Evolutionary conservation across 768 basidiomycete species (phyloP).

Genomic region (Rhodosporidiobolus sp.): DNA sequence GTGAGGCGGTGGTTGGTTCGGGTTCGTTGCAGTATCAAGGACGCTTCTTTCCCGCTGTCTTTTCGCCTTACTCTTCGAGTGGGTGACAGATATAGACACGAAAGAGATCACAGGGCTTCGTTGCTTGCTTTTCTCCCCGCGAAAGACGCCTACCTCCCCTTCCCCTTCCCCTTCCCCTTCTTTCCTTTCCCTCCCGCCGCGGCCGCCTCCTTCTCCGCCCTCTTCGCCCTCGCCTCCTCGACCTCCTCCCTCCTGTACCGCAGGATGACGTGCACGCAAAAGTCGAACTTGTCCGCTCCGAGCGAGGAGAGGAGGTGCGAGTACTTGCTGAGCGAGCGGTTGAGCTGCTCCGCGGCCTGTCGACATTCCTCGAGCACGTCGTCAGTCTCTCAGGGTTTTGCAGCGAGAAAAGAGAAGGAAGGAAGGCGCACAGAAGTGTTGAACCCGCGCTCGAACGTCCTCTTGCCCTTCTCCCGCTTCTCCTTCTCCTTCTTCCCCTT

Average conservation of each 20-base stretch:
- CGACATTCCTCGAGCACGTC: neutral
- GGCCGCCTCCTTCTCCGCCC: neutral
- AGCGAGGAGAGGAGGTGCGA: conserved; percentile 9
- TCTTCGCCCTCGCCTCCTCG: neutral
- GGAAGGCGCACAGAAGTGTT: conserved; percentile 23
- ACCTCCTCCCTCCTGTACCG: neutral
- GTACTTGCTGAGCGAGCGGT: conserved; percentile 17
- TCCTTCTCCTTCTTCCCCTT: neutral
- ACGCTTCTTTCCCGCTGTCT: too few species aligned
- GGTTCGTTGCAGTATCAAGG: too few species aligned
- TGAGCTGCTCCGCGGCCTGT: conserved; percentile 37
- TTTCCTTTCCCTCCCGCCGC: neutral
- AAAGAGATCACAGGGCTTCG: too few species aligned
- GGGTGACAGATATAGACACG: too few species aligned
- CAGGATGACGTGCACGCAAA: conserved; percentile 19
- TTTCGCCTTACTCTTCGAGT: too few species aligned
- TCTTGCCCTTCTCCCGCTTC: neutral
- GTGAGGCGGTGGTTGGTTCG: too few species aligned
- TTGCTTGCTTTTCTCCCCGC: too few species aligned
- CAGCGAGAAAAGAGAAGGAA: too few species aligned
- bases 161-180: too few species aligned
- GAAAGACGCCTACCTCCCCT: too few species aligned
- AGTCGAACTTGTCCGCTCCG: conserved; percentile 29
- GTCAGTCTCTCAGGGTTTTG: neutral
- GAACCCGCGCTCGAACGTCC: conserved; percentile 26